Conservation (phyloP, 1,284 basidiomycete genomes). For the Cutaneotrichosporon cavernicola region DNA sequence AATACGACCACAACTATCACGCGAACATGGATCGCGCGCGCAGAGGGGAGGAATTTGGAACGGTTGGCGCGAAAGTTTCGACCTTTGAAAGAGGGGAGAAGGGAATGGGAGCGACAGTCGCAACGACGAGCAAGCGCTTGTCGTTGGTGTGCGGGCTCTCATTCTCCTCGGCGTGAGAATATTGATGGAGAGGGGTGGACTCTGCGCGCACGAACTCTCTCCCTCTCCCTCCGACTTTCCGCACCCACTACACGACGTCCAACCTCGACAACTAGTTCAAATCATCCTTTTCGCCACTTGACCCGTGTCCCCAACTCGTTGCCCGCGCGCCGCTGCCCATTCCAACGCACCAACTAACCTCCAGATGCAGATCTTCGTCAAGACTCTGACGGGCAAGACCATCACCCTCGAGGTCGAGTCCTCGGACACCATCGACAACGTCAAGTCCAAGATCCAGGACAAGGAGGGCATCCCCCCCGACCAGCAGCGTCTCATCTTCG, state of each 20-base stretch:
- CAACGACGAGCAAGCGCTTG: background rate
- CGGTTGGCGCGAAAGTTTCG: background rate
- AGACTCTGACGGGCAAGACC: slow-evolving; percentile 60
- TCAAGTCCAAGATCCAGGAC: slow-evolving; percentile 62
- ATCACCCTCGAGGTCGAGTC: slow-evolving; percentile 63
- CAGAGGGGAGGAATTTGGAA: background rate
- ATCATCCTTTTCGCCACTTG: background rate
- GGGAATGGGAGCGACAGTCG: background rate
- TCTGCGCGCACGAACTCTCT: background rate
- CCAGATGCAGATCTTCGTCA: slow-evolving; percentile 60
- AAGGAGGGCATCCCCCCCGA: slow-evolving; percentile 79
- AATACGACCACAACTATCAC: background rate
- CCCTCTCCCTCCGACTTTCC: too few species aligned
- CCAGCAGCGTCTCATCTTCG: slow-evolving; percentile 92
- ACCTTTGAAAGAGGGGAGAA: background rate
- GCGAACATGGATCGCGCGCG: background rate
- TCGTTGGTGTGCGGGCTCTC: background rate
- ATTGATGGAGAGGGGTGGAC: background rate
- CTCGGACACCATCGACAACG: slow-evolving; percentile 64
- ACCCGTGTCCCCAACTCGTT: background rate
- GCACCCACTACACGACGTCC: background rate
- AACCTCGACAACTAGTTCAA: background rate
- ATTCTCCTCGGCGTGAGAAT: background rate
- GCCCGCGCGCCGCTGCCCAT: background rate
- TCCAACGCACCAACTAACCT: background rate